Evolutionary conservation across 2,329 filamentous ascomycete genomes (phyloP), one percentile per base, ranked within the genome.

Genomic region (Penicillium polonicum): DNA sequence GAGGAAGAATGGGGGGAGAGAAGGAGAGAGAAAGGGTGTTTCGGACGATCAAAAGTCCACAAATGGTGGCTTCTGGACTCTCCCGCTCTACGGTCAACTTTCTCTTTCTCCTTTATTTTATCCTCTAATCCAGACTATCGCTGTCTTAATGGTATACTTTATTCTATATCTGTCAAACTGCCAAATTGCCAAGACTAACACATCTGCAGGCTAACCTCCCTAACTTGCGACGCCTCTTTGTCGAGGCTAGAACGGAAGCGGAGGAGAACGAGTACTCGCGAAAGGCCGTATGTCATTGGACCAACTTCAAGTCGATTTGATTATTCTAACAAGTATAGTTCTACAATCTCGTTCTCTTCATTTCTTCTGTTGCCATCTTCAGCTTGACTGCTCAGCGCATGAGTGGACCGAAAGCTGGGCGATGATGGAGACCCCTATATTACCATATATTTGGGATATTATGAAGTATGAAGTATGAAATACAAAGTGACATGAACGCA

Each of bases 281-380:
- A 65, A 95, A 88, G 76, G 94, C 94, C 52, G 94, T 97, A 79
- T 71, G 89, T 77, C 41, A 45, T 25, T 25, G 21, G 31, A 55
- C 57, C 55, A 33, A 33, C 23, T 15, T 15, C 25, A 15, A 17
- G 21, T 7, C 2, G 5, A 35, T 33, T 44, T 5, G 6, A 44
- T 27, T 4, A n/a, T 31, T 13, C 59, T 68, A 35, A 70, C 36
- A 21, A 10, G 7, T 5, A 9, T 48, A 75, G 94, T 99, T 99
- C 75, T 99, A 99, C 78, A 97, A 99, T 70, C 86, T 96, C 0
- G 92, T 97, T 1, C 81, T 97, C 2, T 99, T 97, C 79, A 93
- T 99, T 82, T 94, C 92, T 25, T 97, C 94, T 0, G 90, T 99
- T 25, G 92, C 93, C 8, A 86, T 96, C 59, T 97, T 97, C 79